These are phyloP conservation scores for Colletotrichum magnum DNA, from an alignment of 2,329 filamentous ascomycete genomes.

Conservation along the genomic window DNA sequence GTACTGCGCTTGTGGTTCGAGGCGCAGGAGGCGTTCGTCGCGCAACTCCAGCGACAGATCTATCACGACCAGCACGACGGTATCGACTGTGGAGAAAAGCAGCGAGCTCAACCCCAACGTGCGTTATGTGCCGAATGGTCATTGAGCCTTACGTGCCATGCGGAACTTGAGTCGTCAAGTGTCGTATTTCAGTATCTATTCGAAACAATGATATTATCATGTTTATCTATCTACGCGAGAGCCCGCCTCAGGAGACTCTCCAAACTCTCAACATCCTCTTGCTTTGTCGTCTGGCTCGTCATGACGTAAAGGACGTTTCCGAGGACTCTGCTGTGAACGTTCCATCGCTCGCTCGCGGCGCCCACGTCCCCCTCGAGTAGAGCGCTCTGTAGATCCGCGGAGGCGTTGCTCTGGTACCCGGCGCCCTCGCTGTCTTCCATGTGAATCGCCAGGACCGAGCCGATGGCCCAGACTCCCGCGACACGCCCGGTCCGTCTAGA, in stretches of 20 bases:
- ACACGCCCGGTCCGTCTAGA: slow-evolving; percentile 69
- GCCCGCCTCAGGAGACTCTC: slow-evolving; percentile 48
- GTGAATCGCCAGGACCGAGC: slow-evolving; percentile 79
- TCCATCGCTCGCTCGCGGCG: slow-evolving; percentile 52
- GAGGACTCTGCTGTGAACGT: slow-evolving; percentile 67
- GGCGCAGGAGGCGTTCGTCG: neutral
- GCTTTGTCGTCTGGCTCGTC: slow-evolving; percentile 62
- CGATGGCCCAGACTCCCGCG: slow-evolving; percentile 79
- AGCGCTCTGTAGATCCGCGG: slow-evolving; percentile 56
- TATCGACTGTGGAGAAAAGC: neutral
- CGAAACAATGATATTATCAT: no score
- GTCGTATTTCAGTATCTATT: no score
- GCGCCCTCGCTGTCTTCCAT: slow-evolving; percentile 57
- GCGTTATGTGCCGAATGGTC: no score
- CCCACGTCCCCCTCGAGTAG: slow-evolving; percentile 4
- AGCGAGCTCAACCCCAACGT: no score
- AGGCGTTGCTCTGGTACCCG: slow-evolving; percentile 64
- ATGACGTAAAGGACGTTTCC: slow-evolving; percentile 73
- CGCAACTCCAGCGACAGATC: no score
- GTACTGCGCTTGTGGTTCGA: neutral
- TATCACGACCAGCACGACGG: neutral
- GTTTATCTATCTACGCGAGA: neutral
- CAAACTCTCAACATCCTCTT: slow-evolving; percentile 48
- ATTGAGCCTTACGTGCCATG: no score
- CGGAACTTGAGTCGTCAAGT: no score